Evolutionary conservation across 2,329 filamentous ascomycete genomes (phyloP), one percentile per base, ranked within the genome.

Genomic region (Aspergillus uvarum): DNA sequence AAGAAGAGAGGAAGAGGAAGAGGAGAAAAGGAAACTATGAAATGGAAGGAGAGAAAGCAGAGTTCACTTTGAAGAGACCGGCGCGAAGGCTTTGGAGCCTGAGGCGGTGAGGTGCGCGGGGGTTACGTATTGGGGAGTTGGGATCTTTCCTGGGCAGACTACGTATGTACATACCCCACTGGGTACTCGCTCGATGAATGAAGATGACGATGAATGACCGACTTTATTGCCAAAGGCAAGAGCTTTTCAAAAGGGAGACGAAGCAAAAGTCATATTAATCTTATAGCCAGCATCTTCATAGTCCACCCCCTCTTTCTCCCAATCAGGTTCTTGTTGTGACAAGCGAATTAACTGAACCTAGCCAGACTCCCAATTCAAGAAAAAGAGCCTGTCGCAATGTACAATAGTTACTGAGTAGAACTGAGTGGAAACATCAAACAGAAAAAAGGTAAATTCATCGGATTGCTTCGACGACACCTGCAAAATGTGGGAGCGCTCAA

Each of bases 21-120:
- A 58, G 47, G 55, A 42, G 38, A 54, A 67, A 65, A 64, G 65
- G 65, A 16, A 35, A 16, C 14, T 16, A 35, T 35, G 32, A 35
- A 35, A 12, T 35, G 32, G 32, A 35, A 35, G 32, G 32, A 35
- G 32, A 35, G 26, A 21, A 51, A 48, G 53, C 48, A 47, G 35
- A 32, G 22, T 8, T 19, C 35, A 35, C 19, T 31, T 38, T 21
- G 19, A 47, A 26, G 31, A 38, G 47, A 42, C 14, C 14, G 32
- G 16, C 16, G 26, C 4, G 26, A 35, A 54, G 52, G 35, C 16
- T 21, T 29, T 22, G 14, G 38, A 55, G 53, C 53, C 42, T 44
- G 56, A 61, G 59, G 59, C 58, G 60, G 58, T 60, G 58, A 58
- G 32, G 42, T 26, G 53, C 38, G 16, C 38, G 38, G 38, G 38